phyloP scores from a whole-genome alignment of 2,329 filamentous ascomycete genomes.

The Penicillium sp. region DNA sequence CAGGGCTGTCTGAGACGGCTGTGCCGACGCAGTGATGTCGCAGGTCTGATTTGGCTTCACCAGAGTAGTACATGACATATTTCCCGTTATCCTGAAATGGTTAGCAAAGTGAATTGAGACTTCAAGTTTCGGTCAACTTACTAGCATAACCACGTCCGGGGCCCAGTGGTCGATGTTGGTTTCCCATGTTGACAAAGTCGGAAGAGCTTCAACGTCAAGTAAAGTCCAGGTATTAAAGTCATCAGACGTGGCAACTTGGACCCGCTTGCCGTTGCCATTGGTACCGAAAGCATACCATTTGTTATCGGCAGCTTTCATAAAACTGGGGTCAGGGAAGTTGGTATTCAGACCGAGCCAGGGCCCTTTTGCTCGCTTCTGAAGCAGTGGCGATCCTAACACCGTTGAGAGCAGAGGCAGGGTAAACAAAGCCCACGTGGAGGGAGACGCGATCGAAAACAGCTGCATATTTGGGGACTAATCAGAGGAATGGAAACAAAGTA shows the following conservation, averaged over 20 bases:
- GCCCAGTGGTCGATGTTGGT: conserved; percentile 60
- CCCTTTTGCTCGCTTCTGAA: conserved; percentile 19
- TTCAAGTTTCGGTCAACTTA: conserved; percentile 19
- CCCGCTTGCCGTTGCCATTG: conserved; percentile 51
- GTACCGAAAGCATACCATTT: conserved; percentile 63
- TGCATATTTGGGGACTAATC: conserved; percentile 4
- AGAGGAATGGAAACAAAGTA: not conserved
- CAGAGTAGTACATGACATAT: conserved; percentile 65
- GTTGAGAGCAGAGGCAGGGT: conserved; percentile 13
- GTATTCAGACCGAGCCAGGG: conserved; percentile 33
- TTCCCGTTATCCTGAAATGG: conserved; percentile 43
- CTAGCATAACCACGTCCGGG: conserved; percentile 58
- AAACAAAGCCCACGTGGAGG: conserved; percentile 10
- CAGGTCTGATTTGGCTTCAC: conserved; percentile 42
- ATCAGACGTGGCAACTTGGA: conserved; percentile 57
- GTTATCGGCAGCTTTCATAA: conserved; percentile 51
- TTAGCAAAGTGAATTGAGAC: conserved; percentile 1
- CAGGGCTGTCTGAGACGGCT: conserved; percentile 49
- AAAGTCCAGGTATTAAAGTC: conserved; percentile 53
- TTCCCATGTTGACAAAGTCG: conserved; percentile 56
- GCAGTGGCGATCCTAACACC: conserved; percentile 20
- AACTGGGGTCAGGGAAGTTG: conserved; percentile 47
- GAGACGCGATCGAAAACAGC: not conserved
- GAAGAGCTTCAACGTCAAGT: conserved; percentile 58
- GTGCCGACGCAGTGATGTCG: conserved; percentile 61